These are phyloP conservation scores for Ophiocordyceps australis DNA, from an alignment of 2,329 filamentous ascomycete species.

Conservation along the genomic window DNA sequence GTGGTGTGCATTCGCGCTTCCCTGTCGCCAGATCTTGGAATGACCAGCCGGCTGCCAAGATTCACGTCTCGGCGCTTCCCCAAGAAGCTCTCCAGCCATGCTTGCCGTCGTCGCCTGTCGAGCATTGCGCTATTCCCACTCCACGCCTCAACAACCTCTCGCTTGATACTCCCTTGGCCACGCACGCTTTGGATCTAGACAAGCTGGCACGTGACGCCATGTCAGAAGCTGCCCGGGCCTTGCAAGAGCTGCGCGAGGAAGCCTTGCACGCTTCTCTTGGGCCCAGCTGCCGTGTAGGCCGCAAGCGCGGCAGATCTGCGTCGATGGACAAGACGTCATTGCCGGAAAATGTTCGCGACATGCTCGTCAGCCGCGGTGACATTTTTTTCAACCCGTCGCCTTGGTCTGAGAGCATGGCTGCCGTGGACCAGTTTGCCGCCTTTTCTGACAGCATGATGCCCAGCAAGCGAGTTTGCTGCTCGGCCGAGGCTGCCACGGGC, in stretches of 20 bases:
- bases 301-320: slow-evolving; percentile 40
- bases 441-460: too few species aligned
- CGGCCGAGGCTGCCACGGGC: slow-evolving; percentile 33
- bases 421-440: too few species aligned
- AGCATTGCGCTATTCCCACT: slow-evolving; percentile 34
- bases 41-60: slow-evolving; percentile 34
- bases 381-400: too few species aligned
- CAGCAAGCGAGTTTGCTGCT: slow-evolving; percentile 50
- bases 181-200: slow-evolving; percentile 27
- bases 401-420: too few species aligned
- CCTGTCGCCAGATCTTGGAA: slow-evolving; percentile 38
- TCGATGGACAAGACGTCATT: slow-evolving; percentile 39
- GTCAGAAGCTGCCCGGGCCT: slow-evolving; percentile 35
- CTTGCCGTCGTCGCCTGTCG: slow-evolving; percentile 35
- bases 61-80: slow-evolving; percentile 35
- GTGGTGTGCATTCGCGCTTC: slow-evolving; percentile 44
- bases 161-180: slow-evolving; percentile 25
- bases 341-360: slow-evolving; percentile 49
- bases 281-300: slow-evolving; percentile 17
- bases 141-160: slow-evolving; percentile 31
- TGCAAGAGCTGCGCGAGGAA: slow-evolving; percentile 43
- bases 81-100: slow-evolving; percentile 34
- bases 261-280: slow-evolving; percentile 18
- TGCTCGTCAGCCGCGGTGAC: slow-evolving; percentile 29
- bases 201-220: slow-evolving; percentile 21